Evolutionary conservation across 2,329 filamentous ascomycete species (phyloP), one percentile per base, ranked within the genome.

Genomic region (Aciculosporium take): DNA sequence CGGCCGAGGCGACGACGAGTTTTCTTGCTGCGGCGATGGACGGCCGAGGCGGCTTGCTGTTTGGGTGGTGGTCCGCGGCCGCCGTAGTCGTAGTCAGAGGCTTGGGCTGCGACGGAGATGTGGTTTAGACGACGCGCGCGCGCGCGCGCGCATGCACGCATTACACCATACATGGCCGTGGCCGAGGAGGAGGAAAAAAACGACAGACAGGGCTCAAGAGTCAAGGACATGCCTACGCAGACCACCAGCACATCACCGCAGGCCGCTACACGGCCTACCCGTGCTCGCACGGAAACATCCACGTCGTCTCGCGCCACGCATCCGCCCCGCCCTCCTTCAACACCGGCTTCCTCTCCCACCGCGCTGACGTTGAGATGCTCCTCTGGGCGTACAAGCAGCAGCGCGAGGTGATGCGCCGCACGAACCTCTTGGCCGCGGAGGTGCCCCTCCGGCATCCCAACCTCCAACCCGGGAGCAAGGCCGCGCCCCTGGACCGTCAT

Each of bases 331-430:
- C 68, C 8, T 68, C 74, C 41, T 77, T 81, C 49, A 66, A 75
- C 42, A 59, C 67, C 0, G 76, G 74, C 9, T 76, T 68, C 56
- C 34, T 54, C n/a, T 40, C 44, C 6, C 57, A 66, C 20, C 62
- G 63, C 2, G 54, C 72, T 20, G 76, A 80, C 51, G 25, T 79
- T 23, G 71, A 71, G 53, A 73, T 68, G 49, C 68, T 73, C 10
- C 49, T 76, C 9, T 80, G 76, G 75, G 67, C 62, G 1, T 81
- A 81, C 62, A 81, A 81, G 58, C 71, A 70, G 48, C 65, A 68
- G 30, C 72, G 77, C 3, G 76, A 79, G 54, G 68, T 80, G 40
- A 60, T 66, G 18, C 69, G 76, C 3, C 69, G 74, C 12, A 70
- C 73, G 51, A 56, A 64, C 2, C 61, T 66, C 43, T 78, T 69